Base-by-base conservation (phyloP, 176 grass and related monocot genomes). In the Raddia distichophylla region DNA sequence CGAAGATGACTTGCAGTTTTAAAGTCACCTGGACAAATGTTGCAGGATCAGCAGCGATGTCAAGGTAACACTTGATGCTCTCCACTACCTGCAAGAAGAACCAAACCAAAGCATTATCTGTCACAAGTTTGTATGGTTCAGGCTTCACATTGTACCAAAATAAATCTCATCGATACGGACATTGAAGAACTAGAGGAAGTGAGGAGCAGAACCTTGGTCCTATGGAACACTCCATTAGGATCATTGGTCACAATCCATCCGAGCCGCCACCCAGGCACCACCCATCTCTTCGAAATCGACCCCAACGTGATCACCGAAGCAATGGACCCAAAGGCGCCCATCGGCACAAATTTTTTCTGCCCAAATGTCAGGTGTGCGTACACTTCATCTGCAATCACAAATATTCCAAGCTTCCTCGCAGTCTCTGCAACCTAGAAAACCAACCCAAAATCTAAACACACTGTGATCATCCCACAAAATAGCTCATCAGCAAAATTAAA, bases 231-330 rank as follows among this genome's bases (percentile, higher is more conserved):
- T 51, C 80, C 89, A 74, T 76, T 63, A 2, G 82, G 84, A 64
- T 93, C 91, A 60, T 77, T 83, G 35, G 55, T 82, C 0, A 82
- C 87, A n/a, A 97, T 91, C 94, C 94, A 97, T 54, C 94, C 94
- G 72, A 97, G 84, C 19, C 94, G 56, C 94, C 94, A 97, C 14
- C 94, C 91, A 46, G 94, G 88, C 53, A 93, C 90, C 47, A 89
- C 51, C 90, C 93, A 96, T 89, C 82, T 91, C 76, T 97, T 97
- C 27, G 94, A 97, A 75, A 94, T 88, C 12, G 91, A 90, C 0
- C 91, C 91, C 10, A 97, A 59, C 16, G 91, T 90, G 8, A 97
- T 33, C 73, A 97, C 89, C 0, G 94, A 91, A 20, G 73, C 79
- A 50, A 73, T 79, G 1, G 65, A 19, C 6, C 87, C 89, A 47